These are phyloP conservation scores for Xylariaceae sp. DNA, from an alignment of 2,329 filamentous ascomycete species.

Conservation along the genomic window DNA sequence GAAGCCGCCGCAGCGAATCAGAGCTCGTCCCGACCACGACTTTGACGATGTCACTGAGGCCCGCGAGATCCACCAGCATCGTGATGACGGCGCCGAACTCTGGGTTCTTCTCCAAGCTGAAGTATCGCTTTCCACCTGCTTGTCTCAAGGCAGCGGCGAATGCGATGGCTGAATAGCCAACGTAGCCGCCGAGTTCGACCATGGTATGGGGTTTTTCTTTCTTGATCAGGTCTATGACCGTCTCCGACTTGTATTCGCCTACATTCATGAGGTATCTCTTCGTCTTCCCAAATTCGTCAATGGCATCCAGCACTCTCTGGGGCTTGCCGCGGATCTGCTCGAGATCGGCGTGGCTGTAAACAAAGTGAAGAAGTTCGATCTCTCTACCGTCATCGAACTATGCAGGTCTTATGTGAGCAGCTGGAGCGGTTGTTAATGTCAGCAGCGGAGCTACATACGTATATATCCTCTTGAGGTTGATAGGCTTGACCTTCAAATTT, in stretches of 20 bases:
- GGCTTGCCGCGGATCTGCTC: slow-evolving; percentile 62
- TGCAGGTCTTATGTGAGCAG: too few species aligned
- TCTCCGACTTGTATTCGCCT: slow-evolving; percentile 67
- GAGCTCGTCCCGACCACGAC: slow-evolving; percentile 68
- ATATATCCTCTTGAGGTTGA: slow-evolving; percentile 36
- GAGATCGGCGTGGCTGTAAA: slow-evolving; percentile 59
- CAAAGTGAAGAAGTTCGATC: slow-evolving; percentile 65
- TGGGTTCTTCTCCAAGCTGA: slow-evolving; percentile 68
- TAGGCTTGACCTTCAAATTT: slow-evolving; percentile 37
- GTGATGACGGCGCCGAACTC: slow-evolving; percentile 68
- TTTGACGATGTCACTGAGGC: slow-evolving; percentile 64
- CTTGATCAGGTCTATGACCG: slow-evolving; percentile 65
- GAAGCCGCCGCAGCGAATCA: slow-evolving; percentile 58
- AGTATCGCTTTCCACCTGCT: slow-evolving; percentile 62
- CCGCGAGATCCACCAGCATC: slow-evolving; percentile 68
- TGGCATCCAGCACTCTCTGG: slow-evolving; percentile 58
- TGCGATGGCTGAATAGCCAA: slow-evolving; percentile 76
- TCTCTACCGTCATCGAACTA: slow-evolving; percentile 69
- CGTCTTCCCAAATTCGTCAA: slow-evolving; percentile 64
- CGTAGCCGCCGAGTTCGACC: slow-evolving; percentile 76
- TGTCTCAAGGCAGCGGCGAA: slow-evolving; percentile 64
- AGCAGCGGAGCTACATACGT: slow-evolving; percentile 18
- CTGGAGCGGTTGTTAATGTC: not conserved
- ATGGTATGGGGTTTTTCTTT: slow-evolving; percentile 63
- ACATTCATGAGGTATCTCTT: slow-evolving; percentile 78